Conservation (phyloP, 2,329 filamentous ascomycete genomes). For the Diaporthe sp. region DNA sequence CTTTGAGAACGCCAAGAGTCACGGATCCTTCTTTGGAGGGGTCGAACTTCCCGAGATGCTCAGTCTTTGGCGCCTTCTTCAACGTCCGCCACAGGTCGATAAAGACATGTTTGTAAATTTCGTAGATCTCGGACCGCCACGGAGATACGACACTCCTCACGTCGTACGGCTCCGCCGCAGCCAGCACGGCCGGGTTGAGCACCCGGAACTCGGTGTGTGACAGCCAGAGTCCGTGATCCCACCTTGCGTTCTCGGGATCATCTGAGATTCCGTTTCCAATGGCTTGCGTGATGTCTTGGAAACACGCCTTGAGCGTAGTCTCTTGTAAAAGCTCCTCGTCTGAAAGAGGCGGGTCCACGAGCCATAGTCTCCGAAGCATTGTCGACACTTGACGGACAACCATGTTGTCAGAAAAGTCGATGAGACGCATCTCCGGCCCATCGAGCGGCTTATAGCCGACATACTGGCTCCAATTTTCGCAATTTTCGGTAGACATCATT, state of each 20-base stretch:
- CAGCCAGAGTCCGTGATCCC: slow-evolving; percentile 38
- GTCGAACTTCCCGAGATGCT: slow-evolving; percentile 32
- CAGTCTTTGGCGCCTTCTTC: neutral
- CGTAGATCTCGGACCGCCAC: slow-evolving; percentile 38
- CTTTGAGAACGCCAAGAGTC: slow-evolving; percentile 31
- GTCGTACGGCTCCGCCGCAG: slow-evolving; percentile 20
- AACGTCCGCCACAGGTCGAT: slow-evolving; percentile 37
- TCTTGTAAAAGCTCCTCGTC: slow-evolving; percentile 34
- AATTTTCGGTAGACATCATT: neutral
- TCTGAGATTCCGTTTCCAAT: slow-evolving; percentile 24
- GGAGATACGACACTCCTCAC: slow-evolving; percentile 36
- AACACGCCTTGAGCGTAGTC: slow-evolving; percentile 21
- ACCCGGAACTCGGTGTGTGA: slow-evolving; percentile 31
- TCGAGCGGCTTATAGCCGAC: neutral
- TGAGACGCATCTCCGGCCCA: slow-evolving; percentile 7
- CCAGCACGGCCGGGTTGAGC: slow-evolving; percentile 26
- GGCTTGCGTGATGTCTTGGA: slow-evolving; percentile 27
- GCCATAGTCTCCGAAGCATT: slow-evolving; percentile 39
- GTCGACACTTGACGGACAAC: slow-evolving; percentile 37
- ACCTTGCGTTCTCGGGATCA: slow-evolving; percentile 24
- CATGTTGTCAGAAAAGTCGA: slow-evolving; percentile 37
- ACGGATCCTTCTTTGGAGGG: slow-evolving; percentile 35
- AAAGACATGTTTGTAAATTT: slow-evolving; percentile 40
- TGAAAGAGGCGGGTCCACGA: slow-evolving; percentile 35
- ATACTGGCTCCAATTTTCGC: neutral